These are phyloP conservation scores for Pestalotiopsis fici DNA, from an alignment of 2,329 filamentous ascomycete species.

Conservation along the genomic window DNA sequence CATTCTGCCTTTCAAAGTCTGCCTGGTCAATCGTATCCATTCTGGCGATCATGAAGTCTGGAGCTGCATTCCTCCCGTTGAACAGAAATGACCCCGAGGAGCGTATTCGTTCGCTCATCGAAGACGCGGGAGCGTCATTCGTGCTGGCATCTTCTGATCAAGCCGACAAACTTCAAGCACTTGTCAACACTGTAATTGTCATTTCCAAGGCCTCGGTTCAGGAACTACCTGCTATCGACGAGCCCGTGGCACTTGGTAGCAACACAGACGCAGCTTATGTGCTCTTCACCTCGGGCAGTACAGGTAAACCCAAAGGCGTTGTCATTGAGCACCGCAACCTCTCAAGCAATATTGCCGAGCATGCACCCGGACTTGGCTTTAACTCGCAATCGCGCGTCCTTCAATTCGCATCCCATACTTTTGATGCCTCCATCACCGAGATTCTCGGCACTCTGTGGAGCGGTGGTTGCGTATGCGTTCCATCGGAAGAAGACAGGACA, in stretches of 20 bases:
- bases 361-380: constrained; percentile 1
- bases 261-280: constrained; percentile 1
- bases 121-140: background rate
- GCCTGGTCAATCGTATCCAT: constrained; percentile 35
- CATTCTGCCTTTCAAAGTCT: constrained; percentile 35
- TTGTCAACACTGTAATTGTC: background rate
- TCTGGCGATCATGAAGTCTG: constrained; percentile 32
- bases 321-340: constrained; percentile 4
- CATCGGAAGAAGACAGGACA: constrained; percentile 4
- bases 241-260: background rate
- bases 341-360: background rate
- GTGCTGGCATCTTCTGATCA: background rate
- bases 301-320: constrained; percentile 10
- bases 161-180: background rate
- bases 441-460: background rate
- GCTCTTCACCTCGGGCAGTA: constrained; percentile 10
- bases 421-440: constrained; percentile 7
- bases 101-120: constrained; percentile 2
- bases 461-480: constrained; percentile 8
- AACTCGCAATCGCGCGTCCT: background rate
- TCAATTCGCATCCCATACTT: constrained; percentile 8
- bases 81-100: constrained; percentile 13
- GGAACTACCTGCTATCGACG: background rate
- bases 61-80: constrained; percentile 36
- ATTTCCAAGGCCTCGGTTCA: background rate